Conservation (phyloP, 768 basidiomycete genomes). For the Rhodocollybia butyracea region DNA sequence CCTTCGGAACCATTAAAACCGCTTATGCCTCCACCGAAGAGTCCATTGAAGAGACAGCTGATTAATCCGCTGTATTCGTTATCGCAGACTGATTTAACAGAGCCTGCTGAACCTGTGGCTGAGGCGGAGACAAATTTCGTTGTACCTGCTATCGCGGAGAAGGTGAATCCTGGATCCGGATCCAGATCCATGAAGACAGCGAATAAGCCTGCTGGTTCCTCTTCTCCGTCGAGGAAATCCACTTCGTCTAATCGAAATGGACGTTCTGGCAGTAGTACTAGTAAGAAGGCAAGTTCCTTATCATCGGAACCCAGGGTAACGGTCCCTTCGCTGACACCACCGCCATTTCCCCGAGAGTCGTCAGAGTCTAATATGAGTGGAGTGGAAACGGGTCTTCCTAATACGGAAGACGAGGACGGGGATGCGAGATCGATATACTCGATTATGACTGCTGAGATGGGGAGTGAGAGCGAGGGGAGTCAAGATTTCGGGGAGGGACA, state of each 20-base stretch:
- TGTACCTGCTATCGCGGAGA: too few species aligned
- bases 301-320: too few species aligned
- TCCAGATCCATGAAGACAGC: too few species aligned
- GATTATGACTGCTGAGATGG: conserved; percentile 25
- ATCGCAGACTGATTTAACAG: conserved; percentile 51
- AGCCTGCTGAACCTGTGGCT: background rate
- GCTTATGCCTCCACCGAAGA: conserved; percentile 64
- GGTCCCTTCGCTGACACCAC: too few species aligned
- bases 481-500: conserved; percentile 24
- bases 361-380: background rate
- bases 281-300: too few species aligned
- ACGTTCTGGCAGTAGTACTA: too few species aligned
- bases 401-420: conserved; percentile 8
- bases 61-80: conserved; percentile 48
- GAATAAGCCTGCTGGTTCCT: too few species aligned
- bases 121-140: background rate
- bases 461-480: too few species aligned
- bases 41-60: conserved; percentile 25
- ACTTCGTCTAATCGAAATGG: too few species aligned
- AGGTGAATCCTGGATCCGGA: too few species aligned
- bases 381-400: conserved; percentile 14
- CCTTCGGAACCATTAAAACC: conserved; percentile 59
- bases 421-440: background rate
- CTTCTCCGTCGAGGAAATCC: too few species aligned
- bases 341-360: too few species aligned